Evolutionary conservation across 768 basidiomycete species (phyloP), one percentile per base, ranked within the genome.

Genomic region (Mycena galericulata): DNA sequence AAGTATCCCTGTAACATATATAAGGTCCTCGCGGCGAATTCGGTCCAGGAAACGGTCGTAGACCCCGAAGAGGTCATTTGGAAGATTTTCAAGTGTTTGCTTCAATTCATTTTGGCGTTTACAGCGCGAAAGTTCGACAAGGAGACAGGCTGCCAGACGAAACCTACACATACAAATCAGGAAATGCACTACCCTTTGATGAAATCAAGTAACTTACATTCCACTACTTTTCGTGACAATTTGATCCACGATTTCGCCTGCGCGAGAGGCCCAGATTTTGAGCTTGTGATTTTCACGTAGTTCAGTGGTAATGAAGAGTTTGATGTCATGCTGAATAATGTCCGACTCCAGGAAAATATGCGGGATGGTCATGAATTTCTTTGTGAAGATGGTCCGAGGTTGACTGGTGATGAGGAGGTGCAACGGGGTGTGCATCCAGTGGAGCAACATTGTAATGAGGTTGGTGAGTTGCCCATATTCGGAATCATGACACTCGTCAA

Each of bases 391-490:
- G 15, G 15, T 10, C 9, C 65, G 57, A 8, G 22, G 49, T 34
- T 66, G 65, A 20, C 65, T 66, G 18, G 65, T 66, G 30, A 66
- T 32, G 27, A 66, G 6, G 14, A 66, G 57, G 26, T 66, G 65
- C n/a, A 66, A 18, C 20, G 50, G 65, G 20, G 1, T 54, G 15
- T 9, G 1, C 17, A 1, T 38, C 65, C 65, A 66, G 0, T 2
- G 11, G 38, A 24, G 32, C 1, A 66, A 49, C 40, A 4, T 36
- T 12, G 43, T 53, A 34, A 66, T 29, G 32, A 60, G n/a, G 18
- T 29, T 10, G n/a, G 60, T 0, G 10, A 66, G 57, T 40, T 29
- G 29, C 0, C 1, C 9, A 6, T 45, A 12, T 12, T 66, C 65
- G 3, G 9, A 7, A 0, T 45, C 65, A 2, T 24, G 15, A 20